These are phyloP conservation scores for Populus hybrid DNA, from an alignment of 441 rosid species.

Conservation along the genomic window DNA sequence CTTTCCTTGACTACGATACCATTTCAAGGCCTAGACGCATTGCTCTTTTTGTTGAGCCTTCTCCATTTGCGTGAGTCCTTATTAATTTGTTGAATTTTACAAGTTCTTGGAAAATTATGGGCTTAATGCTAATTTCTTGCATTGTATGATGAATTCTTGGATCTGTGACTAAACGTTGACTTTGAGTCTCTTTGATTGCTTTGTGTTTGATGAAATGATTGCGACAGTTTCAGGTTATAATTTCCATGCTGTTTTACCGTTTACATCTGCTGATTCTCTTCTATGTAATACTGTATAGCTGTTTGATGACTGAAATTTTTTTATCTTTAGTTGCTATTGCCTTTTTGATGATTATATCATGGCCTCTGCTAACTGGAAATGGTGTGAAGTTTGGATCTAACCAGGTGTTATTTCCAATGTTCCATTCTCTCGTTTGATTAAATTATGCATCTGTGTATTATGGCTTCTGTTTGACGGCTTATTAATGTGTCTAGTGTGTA, in stretches of 20 bases:
- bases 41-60: conserved; percentile 96
- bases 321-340: conserved; percentile 1
- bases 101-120: background rate
- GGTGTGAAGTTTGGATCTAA: conserved; percentile 14
- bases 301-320: background rate
- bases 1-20: conserved; percentile 52
- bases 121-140: background rate
- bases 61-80: conserved; percentile 86
- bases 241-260: background rate
- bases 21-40: conserved; percentile 71
- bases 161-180: conserved; percentile 11
- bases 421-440: background rate
- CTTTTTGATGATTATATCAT: background rate
- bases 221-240: background rate
- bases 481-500: too few species aligned
- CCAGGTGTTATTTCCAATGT: conserved; percentile 12
- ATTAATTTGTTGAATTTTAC: background rate
- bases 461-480: background rate
- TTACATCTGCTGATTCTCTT: background rate
- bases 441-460: background rate
- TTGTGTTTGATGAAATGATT: conserved; percentile 21
- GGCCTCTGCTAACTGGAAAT: conserved; percentile 1
- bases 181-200: conserved; percentile 4
- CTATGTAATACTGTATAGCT: background rate
- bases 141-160: background rate